phyloP scores from a whole-genome alignment of 2,329 filamentous ascomycete genomes.

The Aspergillus eucalypticola region DNA sequence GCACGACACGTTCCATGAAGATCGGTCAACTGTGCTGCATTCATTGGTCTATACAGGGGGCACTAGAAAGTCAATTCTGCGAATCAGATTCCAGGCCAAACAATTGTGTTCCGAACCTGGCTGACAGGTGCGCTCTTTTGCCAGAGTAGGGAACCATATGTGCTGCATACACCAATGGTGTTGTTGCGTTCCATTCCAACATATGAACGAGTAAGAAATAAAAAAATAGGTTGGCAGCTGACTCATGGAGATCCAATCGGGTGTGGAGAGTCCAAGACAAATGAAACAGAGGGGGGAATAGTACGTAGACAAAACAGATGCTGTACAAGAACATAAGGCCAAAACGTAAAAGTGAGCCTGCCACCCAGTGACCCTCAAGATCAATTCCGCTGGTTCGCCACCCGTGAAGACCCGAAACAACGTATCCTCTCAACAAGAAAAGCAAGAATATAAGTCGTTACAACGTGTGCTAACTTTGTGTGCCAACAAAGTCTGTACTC shows the following conservation, averaged over 20 bases:
- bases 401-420: constrained; percentile 16
- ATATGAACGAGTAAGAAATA: constrained; percentile 5
- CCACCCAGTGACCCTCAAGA: constrained; percentile 7
- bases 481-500: constrained; percentile 4
- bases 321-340: constrained; percentile 13
- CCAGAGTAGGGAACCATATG: constrained; percentile 1
- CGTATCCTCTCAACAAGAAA: constrained; percentile 13
- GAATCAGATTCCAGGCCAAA: neutral
- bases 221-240: constrained; percentile 10
- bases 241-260: constrained; percentile 17
- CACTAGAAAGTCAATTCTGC: neutral
- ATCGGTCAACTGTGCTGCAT: neutral
- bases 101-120: neutral
- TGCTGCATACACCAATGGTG: constrained; percentile 12
- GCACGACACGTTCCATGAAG: neutral
- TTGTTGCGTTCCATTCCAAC: constrained; percentile 5
- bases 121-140: neutral
- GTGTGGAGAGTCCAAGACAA: constrained; percentile 1
- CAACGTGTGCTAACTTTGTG: constrained; percentile 4
- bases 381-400: constrained; percentile 17
- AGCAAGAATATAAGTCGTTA: constrained; percentile 17
- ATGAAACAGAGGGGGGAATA: constrained; percentile 19
- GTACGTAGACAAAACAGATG: constrained; percentile 17
- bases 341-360: constrained; percentile 7
- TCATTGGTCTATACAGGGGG: neutral